These are phyloP conservation scores for Babesia divergens DNA, from an alignment of 169 alveolate species.

Conservation along the genomic window DNA sequence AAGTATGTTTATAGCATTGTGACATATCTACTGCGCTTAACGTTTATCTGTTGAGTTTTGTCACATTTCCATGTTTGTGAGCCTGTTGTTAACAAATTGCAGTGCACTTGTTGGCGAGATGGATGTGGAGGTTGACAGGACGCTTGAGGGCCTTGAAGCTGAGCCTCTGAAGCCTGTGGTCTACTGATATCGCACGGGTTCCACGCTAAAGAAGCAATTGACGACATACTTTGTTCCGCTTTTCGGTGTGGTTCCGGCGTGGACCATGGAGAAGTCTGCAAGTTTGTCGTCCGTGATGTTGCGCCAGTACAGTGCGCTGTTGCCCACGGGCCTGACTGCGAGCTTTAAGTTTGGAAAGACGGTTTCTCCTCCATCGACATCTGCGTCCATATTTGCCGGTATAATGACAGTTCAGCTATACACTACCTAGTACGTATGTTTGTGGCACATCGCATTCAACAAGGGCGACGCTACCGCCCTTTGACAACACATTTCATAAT, in stretches of 20 bases:
- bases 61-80: neutral
- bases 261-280: conserved; percentile 64
- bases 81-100: neutral
- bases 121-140: conserved; percentile 59
- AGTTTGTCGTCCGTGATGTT: conserved; percentile 62
- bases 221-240: conserved; percentile 51
- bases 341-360: conserved; percentile 68
- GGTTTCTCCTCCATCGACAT: conserved; percentile 75
- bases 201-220: conserved; percentile 56
- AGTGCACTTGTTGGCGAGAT: conserved; percentile 62
- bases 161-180: conserved; percentile 61
- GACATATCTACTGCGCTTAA: too few relatives aligned
- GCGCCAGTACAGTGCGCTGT: conserved; percentile 72
- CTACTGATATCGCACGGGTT: conserved; percentile 39
- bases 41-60: too few relatives aligned
- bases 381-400: too few relatives aligned
- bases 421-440: too few relatives aligned
- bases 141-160: conserved; percentile 57
- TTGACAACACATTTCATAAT: too few relatives aligned
- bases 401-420: too few relatives aligned
- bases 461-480: too few relatives aligned
- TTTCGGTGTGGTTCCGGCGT: conserved; percentile 66
- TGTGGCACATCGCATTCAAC: too few relatives aligned
- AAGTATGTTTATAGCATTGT: too few relatives aligned
- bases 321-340: conserved; percentile 69